Evolutionary conservation across 2,329 filamentous ascomycete genomes (phyloP), one percentile per base, ranked within the genome.

Genomic region (Simplicillium sp.): DNA sequence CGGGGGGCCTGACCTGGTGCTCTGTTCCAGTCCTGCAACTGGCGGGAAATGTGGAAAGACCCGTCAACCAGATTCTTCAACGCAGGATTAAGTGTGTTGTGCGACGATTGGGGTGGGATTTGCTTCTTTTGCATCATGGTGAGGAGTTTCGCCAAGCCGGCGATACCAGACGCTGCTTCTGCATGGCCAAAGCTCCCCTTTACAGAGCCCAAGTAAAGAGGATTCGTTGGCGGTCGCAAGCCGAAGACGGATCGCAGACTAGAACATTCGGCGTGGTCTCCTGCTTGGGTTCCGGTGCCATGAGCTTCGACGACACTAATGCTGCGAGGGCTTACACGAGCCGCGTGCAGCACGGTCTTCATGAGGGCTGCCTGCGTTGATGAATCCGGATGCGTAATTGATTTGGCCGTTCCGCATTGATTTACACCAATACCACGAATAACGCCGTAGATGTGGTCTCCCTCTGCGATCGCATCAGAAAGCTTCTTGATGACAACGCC

Each of bases 401-500:
- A 51, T 0, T 50, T 52, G 7, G 52, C 54, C 20, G 57, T 64
- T 3, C 63, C 64, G 40, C 70, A 66, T 34, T 65, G 60, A 45
- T 69, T 64, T 2, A 61, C 48, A 1, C 53, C 61, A 1, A 60
- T 61, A 3, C 53, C 57, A 0, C 57, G 46, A 16, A 71, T 61
- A 3, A 64, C 53, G 9, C 58, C 64, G 5, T 60, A 49, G 17
- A 68, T 56, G 1, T 55, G 54, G 47, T 77, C 67, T 1, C 62
- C 61, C 31, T 71, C 69, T 6, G 50, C 48, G 0, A 73, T 34
- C 1, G 73, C 73, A 36, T 65, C 54, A 2, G 60, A 54, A 0
- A 75, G 53, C 3, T 50, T 58, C 54, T 75, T 76, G 1, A 77
- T 45, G 2, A 73, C 46, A 0, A 76, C 45, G 2, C 57, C 48